phyloP scores from a whole-genome alignment of 192 early-diverging fungal species.

The Coemansia sp. region DNA sequence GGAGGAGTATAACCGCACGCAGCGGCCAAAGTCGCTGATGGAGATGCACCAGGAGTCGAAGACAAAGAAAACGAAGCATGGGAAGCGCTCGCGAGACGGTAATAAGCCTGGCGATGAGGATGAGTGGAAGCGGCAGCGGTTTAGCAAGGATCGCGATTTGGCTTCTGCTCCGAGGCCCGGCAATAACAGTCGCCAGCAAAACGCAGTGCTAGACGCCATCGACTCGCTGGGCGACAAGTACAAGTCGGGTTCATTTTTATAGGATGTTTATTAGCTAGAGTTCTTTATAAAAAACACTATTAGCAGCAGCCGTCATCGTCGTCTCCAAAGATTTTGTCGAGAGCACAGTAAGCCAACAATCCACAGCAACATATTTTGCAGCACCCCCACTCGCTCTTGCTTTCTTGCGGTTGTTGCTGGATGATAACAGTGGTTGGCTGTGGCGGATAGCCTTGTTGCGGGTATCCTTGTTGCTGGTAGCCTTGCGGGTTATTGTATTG shows the following conservation, averaged over 20 bases:
- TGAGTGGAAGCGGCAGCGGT: conserved; percentile 25
- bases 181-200: conserved; percentile 9
- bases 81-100: neutral
- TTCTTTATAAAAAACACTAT: neutral
- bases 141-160: conserved; percentile 29
- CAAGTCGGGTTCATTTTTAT: conserved; percentile 26
- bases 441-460: neutral
- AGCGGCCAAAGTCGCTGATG: conserved; percentile 46
- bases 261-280: neutral
- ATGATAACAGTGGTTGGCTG: neutral
- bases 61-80: neutral
- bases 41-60: conserved; percentile 38
- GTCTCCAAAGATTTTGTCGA: neutral
- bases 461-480: neutral
- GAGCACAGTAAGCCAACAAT: neutral
- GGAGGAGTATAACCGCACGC: conserved; percentile 33
- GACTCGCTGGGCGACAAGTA: conserved; percentile 33
- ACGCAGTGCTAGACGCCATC: conserved; percentile 28
- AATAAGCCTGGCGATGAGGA: conserved; percentile 10
- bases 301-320: neutral
- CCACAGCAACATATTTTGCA: neutral
- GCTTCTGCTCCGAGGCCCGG: conserved; percentile 7
- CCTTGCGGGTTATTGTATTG: neutral
- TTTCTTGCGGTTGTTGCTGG: neutral
- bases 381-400: neutral